Evolutionary conservation across 805 yeast genomes (phyloP), one percentile per base, ranked within the genome.

Genomic region (Wickerhamiella galacta): DNA sequence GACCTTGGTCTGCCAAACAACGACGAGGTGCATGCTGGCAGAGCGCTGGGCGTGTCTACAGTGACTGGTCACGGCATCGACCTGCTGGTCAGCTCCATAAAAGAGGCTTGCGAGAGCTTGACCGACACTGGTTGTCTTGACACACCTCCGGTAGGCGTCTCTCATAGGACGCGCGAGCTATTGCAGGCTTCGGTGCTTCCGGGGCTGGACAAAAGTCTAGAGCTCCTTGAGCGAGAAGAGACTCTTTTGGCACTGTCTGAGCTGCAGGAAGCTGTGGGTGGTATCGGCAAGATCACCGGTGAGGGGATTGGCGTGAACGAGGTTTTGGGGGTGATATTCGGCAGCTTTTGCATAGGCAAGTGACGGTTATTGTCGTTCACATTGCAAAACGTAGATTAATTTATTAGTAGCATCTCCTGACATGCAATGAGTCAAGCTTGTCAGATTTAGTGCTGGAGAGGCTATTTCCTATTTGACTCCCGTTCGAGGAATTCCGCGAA

Each of bases 311-410:
- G 93, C 0, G 65, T 85, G 0, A 95, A 90, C 44, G 96, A 90
- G 48, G 72, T 90, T 1, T 58, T 90, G 4, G 95, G 90, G 1
- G 87, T 80, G 1, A 90, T 90, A 0, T 90, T 90, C 49, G 74
- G 93, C 2, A 77, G 72, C 39, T 90, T 90, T 51, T 90, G 98
- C 53, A 82, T 90, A 16, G 98, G 98, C 0, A 87, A 87, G 53
- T 87, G 57, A 42, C 6, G n/a, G 5, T 11, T 6, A 7, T 8
- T 20, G 8, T 20, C 11, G 11, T 20, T 8, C 23, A 20, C 23
- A 20, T 8, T 20, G 8, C 23, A 10, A 10, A 6, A 6, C n/a
- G 15, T 6, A 26, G 11, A 5, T 25, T 11, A 19, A 11, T 6
- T 25, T 5, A 5, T 25, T 16, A 7, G 7, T 15, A 6, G 16